Evolutionary conservation across 495 filamentous ascomycete genomes (phyloP), one percentile per base, ranked within the genome.

Genomic region (Hypoxylon fragiforme): DNA sequence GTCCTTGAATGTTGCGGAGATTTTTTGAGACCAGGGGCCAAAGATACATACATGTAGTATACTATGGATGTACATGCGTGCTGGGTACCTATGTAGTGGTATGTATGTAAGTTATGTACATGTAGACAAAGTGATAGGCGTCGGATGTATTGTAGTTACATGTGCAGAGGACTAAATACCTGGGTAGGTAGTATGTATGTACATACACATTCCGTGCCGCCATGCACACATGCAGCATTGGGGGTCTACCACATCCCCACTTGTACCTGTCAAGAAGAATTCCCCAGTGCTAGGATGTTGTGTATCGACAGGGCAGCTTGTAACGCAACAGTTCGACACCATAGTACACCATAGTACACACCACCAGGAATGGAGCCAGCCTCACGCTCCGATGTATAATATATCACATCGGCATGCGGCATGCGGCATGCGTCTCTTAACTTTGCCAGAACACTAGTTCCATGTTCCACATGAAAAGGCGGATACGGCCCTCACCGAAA

Each of bases 221-320:
- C 24, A 30, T 42, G 47, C 24, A 14, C 26, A 12, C 24, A 28
- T 28, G 47, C 43, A 24, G 36, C 39, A 37, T 38, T 45, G 34
- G 48, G 38, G 48, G 42, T 40, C 47, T 26, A 38, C 38, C 4
- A 19, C n/a, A 34, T 47, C 59, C 54, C 60, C 60, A 63, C 60
- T 50, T 38, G 40, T 32, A 54, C 52, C 58, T 62, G 52, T 62
- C 58, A 62, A 53, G 50, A 54, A 63, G 44, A 37, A 50, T 63
- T 63, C 60, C 60, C 54, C 60, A 63, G 60, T 63, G n/a, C n/a
- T n/a, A 43, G 31, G 54, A 63, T 54, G 54, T 43, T 49, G 54
- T 50, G 53, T 63, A 58, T 54, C 54, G 54, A 59, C 54, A 57
- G 43, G 54, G 60, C 47, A 34, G 26, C 37, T 48, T 49, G 45